Base-by-base conservation (phyloP, 305 asterid species). In the Withania somnifera region DNA sequence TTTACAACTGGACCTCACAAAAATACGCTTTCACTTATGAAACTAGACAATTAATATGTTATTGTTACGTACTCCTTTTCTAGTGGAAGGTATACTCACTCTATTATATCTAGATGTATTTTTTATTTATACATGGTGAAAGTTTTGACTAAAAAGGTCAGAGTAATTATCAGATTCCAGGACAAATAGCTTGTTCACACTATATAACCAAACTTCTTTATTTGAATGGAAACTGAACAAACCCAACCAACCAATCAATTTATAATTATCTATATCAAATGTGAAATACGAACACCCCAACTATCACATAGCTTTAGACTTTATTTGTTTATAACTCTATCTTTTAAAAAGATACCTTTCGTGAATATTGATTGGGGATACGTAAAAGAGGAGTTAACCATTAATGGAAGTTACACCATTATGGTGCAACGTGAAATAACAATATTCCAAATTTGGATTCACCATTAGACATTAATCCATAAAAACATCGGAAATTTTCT, bases 141-240 rank as follows among this genome's bases (percentile, higher is more conserved):
- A 26, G 42, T 50, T 50, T 50, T 75, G 79, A 75, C 79, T 45
- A 73, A 26, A 73, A 47, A 24, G 8, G 6, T 22, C 0, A 9
- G 7, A 81, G 69, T 66, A 75, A 66, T 86, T 13, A 63, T 30
- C 64, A 82, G 88, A 90, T 90, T 86, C 91, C 82, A 50, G 15
- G 34, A 26, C n/a, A 76, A 47, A 28, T 3, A 26, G 5, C 47
- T 0, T 53, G 89, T 90, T 88, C 91, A 87, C 90, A 86, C 84
- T 79, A 61, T 36, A 30, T 40, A 38, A 75, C 79, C 79, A 14
- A 75, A 73, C 10, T 67, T 56, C 82, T 86, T 83, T 84, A 81
- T 83, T 57, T 60, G 22, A 78, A 52, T 75, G 71, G 86, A 77
- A 77, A 47, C 60, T 57, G 76, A 66, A 66, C 76, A 66, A 30